These are phyloP conservation scores for Fusarium annulatum DNA, from an alignment of 2,329 filamentous ascomycete genomes.

Conservation along the genomic window DNA sequence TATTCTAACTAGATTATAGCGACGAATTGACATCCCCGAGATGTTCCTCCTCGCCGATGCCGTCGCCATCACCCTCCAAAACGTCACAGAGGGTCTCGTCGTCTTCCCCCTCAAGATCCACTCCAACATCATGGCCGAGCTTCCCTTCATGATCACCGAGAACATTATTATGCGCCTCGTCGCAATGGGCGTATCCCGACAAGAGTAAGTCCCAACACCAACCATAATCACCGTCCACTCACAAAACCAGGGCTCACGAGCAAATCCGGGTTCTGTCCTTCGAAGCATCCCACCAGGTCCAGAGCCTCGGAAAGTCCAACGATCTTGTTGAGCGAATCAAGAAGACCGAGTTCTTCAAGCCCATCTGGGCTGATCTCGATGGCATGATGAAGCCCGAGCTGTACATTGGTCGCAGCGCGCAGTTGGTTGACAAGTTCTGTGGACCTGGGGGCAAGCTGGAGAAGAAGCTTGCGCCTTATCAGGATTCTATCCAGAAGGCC, in stretches of 20 bases:
- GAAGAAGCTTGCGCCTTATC: slow-evolving; percentile 29
- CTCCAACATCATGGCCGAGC: slow-evolving; percentile 19
- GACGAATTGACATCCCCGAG: slow-evolving; percentile 33
- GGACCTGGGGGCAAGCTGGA: slow-evolving; percentile 18
- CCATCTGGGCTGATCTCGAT: slow-evolving; percentile 35
- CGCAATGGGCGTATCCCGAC: slow-evolving; percentile 27
- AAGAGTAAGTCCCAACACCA: slow-evolving; percentile 9
- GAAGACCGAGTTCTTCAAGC: slow-evolving; percentile 37
- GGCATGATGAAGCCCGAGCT: slow-evolving; percentile 27
- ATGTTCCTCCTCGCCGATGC: slow-evolving; percentile 32
- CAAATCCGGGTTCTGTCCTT: slow-evolving; percentile 35
- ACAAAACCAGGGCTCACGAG: slow-evolving; percentile 9
- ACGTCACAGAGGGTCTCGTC: slow-evolving; percentile 37
- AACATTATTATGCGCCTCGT: slow-evolving; percentile 37
- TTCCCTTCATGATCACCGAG: slow-evolving; percentile 36
- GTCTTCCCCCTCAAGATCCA: slow-evolving; percentile 28
- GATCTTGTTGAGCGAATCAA: slow-evolving; percentile 34
- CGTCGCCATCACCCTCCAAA: slow-evolving; percentile 25
- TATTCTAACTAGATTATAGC: neutral
- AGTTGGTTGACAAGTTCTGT: slow-evolving; percentile 31
- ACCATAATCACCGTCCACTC: too few relatives aligned
- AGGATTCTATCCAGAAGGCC: slow-evolving; percentile 14
- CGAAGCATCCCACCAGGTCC: slow-evolving; percentile 28
- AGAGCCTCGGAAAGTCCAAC: slow-evolving; percentile 33
- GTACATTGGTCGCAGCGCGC: slow-evolving; percentile 27